A percentile compares a stretch with the other conserved stretches of the same genome.
Conservation (phyloP, 1,284 basidiomycete genomes). For the Trichosporon sp. region DNA sequence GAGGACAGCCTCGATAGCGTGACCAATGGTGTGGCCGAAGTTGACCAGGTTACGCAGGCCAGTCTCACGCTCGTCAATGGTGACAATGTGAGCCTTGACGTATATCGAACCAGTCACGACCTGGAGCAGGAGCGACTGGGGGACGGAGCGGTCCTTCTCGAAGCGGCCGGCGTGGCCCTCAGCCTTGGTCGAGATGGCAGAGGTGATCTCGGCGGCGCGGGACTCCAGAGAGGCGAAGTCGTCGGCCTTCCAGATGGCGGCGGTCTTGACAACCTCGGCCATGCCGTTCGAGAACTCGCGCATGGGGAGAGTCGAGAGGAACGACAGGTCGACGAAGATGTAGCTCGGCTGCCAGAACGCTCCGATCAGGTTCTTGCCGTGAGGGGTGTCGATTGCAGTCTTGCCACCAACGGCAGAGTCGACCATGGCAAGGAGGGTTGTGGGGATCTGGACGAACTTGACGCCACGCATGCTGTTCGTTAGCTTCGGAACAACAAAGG, state of each 20-base stretch:
- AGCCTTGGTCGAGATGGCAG: constrained; percentile 66
- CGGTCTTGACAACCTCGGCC: constrained; percentile 99
- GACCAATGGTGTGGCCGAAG: constrained; percentile 94
- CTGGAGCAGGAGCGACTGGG: constrained; percentile 68
- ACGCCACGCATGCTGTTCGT: constrained; percentile 76
- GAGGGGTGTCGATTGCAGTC: constrained; percentile 95
- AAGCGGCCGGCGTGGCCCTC: constrained; percentile 67
- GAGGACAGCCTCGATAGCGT: constrained; percentile 91
- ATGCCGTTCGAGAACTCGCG: constrained; percentile 98
- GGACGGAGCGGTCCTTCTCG: constrained; percentile 68
- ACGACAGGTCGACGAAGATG: constrained; percentile 96
- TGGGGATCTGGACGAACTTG: constrained; percentile 93
- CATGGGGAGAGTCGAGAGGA: constrained; percentile 87
- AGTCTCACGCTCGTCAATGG: constrained; percentile 90
- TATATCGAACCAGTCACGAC: constrained; percentile 84
- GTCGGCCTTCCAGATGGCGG: constrained; percentile 89
- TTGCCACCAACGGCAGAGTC: constrained; percentile 97
- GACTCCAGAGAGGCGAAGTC: constrained; percentile 86
- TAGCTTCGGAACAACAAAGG: constrained; percentile 14
- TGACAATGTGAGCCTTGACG: constrained; percentile 93
- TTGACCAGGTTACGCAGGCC: constrained; percentile 95
- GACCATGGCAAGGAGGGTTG: constrained; percentile 96
- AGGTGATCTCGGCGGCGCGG: constrained; percentile 76
- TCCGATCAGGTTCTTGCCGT: constrained; percentile 97
- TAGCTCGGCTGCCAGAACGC: constrained; percentile 98